Base-by-base conservation (phyloP, 1,284 basidiomycete genomes). In the Cystobasidiaceae sp. region DNA sequence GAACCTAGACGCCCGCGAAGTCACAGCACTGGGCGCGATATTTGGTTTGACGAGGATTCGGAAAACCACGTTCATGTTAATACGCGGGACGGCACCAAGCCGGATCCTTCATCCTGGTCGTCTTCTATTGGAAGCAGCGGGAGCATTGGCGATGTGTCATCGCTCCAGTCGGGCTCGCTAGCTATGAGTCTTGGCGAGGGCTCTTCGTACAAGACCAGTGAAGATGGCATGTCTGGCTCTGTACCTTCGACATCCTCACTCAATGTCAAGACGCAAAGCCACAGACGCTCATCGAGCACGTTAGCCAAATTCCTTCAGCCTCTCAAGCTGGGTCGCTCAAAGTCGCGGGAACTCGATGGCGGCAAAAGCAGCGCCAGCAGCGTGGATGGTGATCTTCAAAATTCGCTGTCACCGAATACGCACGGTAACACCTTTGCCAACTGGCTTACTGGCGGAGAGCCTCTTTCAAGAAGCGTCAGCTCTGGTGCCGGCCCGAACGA, bases 321-420 rank as follows among this genome's bases (percentile, higher is more conserved):
- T 2, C 60, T 62, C 32, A 64, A 64, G 21, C 52, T 64, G 6
- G 61, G 61, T 17, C 61, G 61, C 9, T 56, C 61, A 13, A 64
- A 56, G 32, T 45, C 39, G 28, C 34, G 44, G 21, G 61, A 64
- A 13, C 30, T 33, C 27, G 17, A 33, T 19, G 15, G 50, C 25
- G 19, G 28, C 4, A 28, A 51, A 21, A 64, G 54, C 39, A 21
- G 46, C 30, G 50, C 46, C 9, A 49, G 39, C 33, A 56, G 54
- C 19, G 39, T 41, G 32, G 54, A 56, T 44, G 37, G 54, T 25
- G 37, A 41, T 41, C 45, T 17, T n/a, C 19, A 28, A 56, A 15
- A 51, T 27, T 30, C 41, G 13, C 41, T 48, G 32, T 56, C 61
- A 21, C 21, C 32, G 6, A 55, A 39, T 4, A 27, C 30, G n/a